Evolutionary conservation across 2,329 filamentous ascomycete species (phyloP), one percentile per base, ranked within the genome.

Genomic region (Acarospora socialis): DNA sequence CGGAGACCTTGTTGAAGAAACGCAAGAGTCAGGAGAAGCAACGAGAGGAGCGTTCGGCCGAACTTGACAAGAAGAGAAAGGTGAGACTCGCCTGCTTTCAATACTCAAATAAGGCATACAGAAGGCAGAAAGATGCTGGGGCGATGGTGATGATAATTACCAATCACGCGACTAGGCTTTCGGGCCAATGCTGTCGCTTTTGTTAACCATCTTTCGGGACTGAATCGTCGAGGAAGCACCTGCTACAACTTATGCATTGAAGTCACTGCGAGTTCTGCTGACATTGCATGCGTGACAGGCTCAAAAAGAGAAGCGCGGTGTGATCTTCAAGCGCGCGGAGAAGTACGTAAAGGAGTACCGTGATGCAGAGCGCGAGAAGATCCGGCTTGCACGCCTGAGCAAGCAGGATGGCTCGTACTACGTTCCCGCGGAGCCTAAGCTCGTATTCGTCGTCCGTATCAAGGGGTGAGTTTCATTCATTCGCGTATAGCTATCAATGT

Each of bases 301-400:
- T 70, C 90, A 81, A 75, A 98, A 95, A 77, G 80, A 92, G 72
- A 98, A 95, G 81, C 86, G 90, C 57, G 70, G 72, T 51, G 81
- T 87, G 59, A 93, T 98, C 78, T 98, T 98, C 83, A 93, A 95
- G 78, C 86, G 90, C 65, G 90, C 90, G 54, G 90, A 98, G 75
- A 86, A 90, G 66, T 98, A 98, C 70, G 84, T 98, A 55, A 87
- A 92, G 74, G 90, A 98, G 72, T 98, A 98, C 76, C 90, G 87
- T 51, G 84, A 93, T 64, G 76, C 75, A 38, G 90, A 98, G 80
- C 84, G 86, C 53, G 90, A 98, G 79, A 92, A 93, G 77, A 73
- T 98, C 65, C 83, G 90, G 55, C 80, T 98, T 44, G 60, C 71
- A 55, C 87, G 90, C 51, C 66, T 84, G 47, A 81, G 84, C 65